These are phyloP conservation scores for Sporothrix euskadiensis DNA, from an alignment of 2,329 filamentous ascomycete genomes.

Conservation along the genomic window DNA sequence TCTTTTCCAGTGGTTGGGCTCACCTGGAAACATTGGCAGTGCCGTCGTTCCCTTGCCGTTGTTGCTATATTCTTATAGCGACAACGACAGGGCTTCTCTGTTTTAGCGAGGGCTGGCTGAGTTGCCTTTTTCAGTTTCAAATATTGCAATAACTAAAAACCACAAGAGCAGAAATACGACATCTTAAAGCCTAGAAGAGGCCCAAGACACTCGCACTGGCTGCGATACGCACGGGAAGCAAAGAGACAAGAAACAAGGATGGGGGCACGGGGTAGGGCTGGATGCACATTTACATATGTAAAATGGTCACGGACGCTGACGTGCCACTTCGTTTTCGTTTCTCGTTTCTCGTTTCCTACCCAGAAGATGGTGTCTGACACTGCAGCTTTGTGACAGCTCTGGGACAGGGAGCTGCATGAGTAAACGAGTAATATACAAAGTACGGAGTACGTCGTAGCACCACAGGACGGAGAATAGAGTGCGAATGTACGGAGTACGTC, in stretches of 20 bases:
- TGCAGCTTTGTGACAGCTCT: not conserved
- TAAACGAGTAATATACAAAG: not conserved
- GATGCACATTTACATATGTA: not conserved
- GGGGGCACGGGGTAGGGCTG: not conserved
- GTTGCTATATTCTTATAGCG: constrained; percentile 14
- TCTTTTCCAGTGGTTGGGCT: not conserved
- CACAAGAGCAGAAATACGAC: not conserved
- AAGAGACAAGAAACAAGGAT: not conserved
- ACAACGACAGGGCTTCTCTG: not conserved
- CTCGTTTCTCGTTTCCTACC: not conserved
- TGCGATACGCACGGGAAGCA: not conserved
- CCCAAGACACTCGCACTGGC: not conserved
- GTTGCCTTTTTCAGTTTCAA: not conserved
- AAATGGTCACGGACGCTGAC: not conserved
- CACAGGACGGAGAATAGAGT: not conserved
- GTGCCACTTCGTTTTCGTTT: not conserved
- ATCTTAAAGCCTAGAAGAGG: not conserved
- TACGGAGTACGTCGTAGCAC: not conserved
- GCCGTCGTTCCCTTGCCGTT: not conserved
- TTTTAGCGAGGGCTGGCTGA: not conserved
- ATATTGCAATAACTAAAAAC: not conserved
- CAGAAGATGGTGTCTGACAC: not conserved
- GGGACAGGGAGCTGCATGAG: not conserved
- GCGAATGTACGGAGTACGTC: not conserved
- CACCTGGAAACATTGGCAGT: not conserved